Conservation (phyloP, 306 rosid genomes). For the Biancaea sappan region DNA sequence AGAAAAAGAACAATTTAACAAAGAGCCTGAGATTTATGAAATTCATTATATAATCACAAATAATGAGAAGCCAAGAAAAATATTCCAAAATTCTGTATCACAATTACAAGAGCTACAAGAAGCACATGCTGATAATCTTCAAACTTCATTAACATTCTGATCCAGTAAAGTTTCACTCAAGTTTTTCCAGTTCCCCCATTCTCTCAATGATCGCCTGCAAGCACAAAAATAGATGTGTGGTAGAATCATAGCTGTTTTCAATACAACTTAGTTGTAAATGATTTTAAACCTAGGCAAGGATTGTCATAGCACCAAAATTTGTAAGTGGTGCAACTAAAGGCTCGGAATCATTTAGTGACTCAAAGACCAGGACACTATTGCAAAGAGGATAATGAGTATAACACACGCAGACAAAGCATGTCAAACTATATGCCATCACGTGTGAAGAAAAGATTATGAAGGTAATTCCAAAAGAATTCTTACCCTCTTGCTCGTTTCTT, state of each 20-base stretch:
- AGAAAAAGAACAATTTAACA: neutral
- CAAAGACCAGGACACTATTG: neutral
- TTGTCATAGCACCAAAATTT: conserved; percentile 14
- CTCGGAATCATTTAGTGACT: neutral
- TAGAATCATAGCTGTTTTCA: conserved; percentile 2
- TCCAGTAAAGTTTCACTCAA: conserved; percentile 36
- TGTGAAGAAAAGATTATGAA: neutral
- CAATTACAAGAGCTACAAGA: conserved; percentile 37
- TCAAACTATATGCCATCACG: neutral
- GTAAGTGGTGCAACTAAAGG: neutral
- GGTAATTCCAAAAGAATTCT: conserved; percentile 25
- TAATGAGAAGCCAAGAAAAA: neutral
- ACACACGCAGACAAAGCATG: neutral
- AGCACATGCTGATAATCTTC: conserved; percentile 30
- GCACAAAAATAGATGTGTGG: conserved; percentile 9
- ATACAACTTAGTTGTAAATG: neutral
- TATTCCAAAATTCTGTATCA: conserved; percentile 8
- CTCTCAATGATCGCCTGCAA: conserved; percentile 61
- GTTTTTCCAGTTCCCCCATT: conserved; percentile 61
- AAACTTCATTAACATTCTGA: conserved; percentile 4
- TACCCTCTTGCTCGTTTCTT: conserved; percentile 65
- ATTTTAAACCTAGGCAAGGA: conserved; percentile 4
- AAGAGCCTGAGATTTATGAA: conserved; percentile 11
- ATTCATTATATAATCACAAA: conserved; percentile 14
- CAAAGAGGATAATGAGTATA: neutral